Evolutionary conservation across 306 rosid species (phyloP).

Genomic region (Trifolium subterraneum): DNA sequence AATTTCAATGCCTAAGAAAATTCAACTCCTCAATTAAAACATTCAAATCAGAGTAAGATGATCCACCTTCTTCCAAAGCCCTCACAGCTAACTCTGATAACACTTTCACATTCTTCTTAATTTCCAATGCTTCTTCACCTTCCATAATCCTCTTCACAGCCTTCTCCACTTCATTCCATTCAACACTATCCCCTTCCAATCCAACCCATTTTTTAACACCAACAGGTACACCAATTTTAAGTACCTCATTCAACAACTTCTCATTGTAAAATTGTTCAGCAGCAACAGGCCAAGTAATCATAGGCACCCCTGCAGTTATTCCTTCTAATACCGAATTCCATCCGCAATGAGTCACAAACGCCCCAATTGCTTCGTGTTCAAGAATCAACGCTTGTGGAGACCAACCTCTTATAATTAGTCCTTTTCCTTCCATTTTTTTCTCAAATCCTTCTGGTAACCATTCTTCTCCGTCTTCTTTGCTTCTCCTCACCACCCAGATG

Average conservation of each 20-base stretch:
- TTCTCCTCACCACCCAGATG: slow-evolving; percentile 55
- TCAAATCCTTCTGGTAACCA: slow-evolving; percentile 54
- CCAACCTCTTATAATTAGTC: slow-evolving; percentile 57
- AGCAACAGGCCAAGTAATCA: slow-evolving; percentile 54
- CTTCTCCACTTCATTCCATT: slow-evolving; percentile 33
- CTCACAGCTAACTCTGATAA: background rate
- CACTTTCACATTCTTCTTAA: slow-evolving; percentile 30
- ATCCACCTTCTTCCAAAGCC: slow-evolving; percentile 42
- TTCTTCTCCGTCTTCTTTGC: slow-evolving; percentile 8
- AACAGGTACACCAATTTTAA: slow-evolving; percentile 40
- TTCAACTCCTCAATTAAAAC: slow-evolving; percentile 43
- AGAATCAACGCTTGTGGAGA: slow-evolving; percentile 51
- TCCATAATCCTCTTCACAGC: slow-evolving; percentile 36
- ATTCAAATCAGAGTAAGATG: slow-evolving; percentile 39
- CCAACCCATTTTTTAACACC: slow-evolving; percentile 25
- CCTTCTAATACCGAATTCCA: slow-evolving; percentile 63
- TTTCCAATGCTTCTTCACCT: slow-evolving; percentile 41
- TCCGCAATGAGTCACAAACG: slow-evolving; percentile 54
- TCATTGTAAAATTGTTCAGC: slow-evolving; percentile 55
- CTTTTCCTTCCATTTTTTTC: slow-evolving; percentile 47
- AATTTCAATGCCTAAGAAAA: too few species aligned
- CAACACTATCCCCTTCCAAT: background rate
- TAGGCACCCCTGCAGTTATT: slow-evolving; percentile 46
- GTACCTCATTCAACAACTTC: slow-evolving; percentile 34
- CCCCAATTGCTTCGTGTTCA: slow-evolving; percentile 48